Evolutionary conservation across 179 eudicot species (phyloP), one percentile per base, ranked within the genome.

Genomic region (Silene vulgaris): DNA sequence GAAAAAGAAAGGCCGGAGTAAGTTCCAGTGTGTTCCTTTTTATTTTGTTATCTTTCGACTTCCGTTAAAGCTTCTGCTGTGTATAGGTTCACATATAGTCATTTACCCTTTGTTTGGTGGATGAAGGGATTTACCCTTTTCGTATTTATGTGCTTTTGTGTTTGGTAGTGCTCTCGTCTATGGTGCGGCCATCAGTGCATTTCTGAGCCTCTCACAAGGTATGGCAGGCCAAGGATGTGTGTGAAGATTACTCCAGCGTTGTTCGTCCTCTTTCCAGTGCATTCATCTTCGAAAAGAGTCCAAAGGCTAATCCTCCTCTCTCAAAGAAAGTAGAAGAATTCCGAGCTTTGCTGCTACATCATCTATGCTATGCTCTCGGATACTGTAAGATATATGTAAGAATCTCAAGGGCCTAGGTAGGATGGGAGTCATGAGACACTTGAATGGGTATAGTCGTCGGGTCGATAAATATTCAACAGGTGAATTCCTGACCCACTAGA

Each of bases 141-240:
- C 69, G 37, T 19, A 37, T 30, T 28, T 9, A 67, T 9, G 1
- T 52, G 59, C 30, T 65, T 56, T 80, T 54, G 9, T 73, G 72
- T 50, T 77, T 75, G 72, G 72, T 82, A 95, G 99, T 81, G 89
- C 90, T 69, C 83, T 95, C 85, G 89, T 89, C 73, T 88, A 90
- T 77, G 99, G 99, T 66, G 95, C 97, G 74, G 88, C 87, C 80
- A 92, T 92, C 79, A 82, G 90, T 75, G 91, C 99, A 23, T 95
- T 95, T 72, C 83, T 92, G 74, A 84, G 89, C 26, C 80, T 95
- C 52, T 91, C 95, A 29, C 86, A 79, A 80, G 87, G 91, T 45
- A 95, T 95, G 96, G 87, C 91, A 1, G 92, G 88, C 76, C 99
- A 92, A 79, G 99, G 99, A 79, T 95, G 99, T 76, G 97, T 89